Evolutionary conservation across 352 stramenopile species (phyloP).

Genomic region (Phytophthora crassamura): DNA sequence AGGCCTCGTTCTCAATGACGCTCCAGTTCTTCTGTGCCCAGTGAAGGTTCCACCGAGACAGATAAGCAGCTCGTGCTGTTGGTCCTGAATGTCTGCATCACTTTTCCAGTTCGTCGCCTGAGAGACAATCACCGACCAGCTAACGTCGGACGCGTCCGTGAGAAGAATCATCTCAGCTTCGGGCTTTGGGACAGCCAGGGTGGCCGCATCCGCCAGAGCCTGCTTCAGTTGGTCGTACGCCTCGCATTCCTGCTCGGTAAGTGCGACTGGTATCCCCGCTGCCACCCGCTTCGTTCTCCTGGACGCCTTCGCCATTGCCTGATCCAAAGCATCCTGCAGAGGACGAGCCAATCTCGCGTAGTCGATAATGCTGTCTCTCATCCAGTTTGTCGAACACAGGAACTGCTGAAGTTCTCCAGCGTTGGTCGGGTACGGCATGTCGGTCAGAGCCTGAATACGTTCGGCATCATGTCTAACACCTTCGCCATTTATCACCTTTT

Average conservation of each 20-base stretch:
- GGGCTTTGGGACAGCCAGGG: slow-evolving; percentile 16
- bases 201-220: slow-evolving; percentile 13
- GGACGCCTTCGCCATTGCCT: neutral
- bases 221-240: slow-evolving; percentile 16
- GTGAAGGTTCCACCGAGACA: slow-evolving; percentile 16
- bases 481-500: slow-evolving; percentile 16
- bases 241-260: slow-evolving; percentile 6
- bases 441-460: neutral
- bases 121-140: neutral
- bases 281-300: slow-evolving; percentile 12
- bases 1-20: neutral
- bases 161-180: slow-evolving; percentile 12
- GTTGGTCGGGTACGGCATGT: slow-evolving; percentile 3
- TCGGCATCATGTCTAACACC: slow-evolving; percentile 15
- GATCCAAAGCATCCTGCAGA: slow-evolving; percentile 4
- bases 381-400: slow-evolving; percentile 20
- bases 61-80: slow-evolving; percentile 10
- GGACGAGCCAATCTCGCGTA: slow-evolving; percentile 6
- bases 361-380: slow-evolving; percentile 8
- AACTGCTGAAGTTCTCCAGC: slow-evolving; percentile 16
- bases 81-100: slow-evolving; percentile 13
- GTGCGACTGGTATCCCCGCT: slow-evolving; percentile 6
- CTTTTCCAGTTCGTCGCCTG: slow-evolving; percentile 5
- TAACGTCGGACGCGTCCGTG: slow-evolving; percentile 2
- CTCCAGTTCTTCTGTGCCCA: slow-evolving; percentile 21